Evolutionary conservation across 2,329 filamentous ascomycete genomes (phyloP), one percentile per base, ranked within the genome.

Genomic region (Colletotrichum orbiculare): DNA sequence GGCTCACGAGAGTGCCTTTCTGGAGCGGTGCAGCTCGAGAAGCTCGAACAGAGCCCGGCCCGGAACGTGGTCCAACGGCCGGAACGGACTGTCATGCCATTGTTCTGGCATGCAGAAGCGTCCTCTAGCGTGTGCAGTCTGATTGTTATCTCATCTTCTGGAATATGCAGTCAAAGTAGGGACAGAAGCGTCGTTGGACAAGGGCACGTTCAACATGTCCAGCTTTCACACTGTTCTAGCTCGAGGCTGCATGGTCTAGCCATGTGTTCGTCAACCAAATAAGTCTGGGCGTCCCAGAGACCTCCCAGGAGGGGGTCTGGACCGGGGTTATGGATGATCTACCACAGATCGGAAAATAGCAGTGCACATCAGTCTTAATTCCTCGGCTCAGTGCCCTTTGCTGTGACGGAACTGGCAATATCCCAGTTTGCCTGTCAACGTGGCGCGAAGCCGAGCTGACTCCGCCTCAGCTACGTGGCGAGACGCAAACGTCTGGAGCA

Each of bases 381-480:
- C 55, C 2, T 49, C 55, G 55, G 55, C 55, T 25, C 46, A 37
- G 50, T 39, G 55, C 46, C 55, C 55, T 43, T 47, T 46, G 49
- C 55, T 50, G 45, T 17, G 37, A 17, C 0, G 25, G 7, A 37
- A 58, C 46, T 33, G 17, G 55, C 55, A 58, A 38, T 8, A 58
- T 58, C 55, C 55, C 46, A 25, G 55, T 42, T 49, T 13, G 13
- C 8, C 37, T n/a, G 25, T 41, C 11, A 42, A 8, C 45, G 48
- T 48, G 54, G 54, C 55, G 43, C 38, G 15, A 15, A 25, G 33
- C 13, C 37, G 37, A 33, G 9, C 46, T 15, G 42, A 8, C 46
- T 50, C 46, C 55, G 55, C 55, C 55, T 43, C 25, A 35, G 15
- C 55, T 58, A 58, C 55, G 55, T 58, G 55, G 55, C 46, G 46